Evolutionary conservation across 345 rosid species (phyloP), one percentile per base, ranked within the genome.

Genomic region (Barbarea vulgaris): DNA sequence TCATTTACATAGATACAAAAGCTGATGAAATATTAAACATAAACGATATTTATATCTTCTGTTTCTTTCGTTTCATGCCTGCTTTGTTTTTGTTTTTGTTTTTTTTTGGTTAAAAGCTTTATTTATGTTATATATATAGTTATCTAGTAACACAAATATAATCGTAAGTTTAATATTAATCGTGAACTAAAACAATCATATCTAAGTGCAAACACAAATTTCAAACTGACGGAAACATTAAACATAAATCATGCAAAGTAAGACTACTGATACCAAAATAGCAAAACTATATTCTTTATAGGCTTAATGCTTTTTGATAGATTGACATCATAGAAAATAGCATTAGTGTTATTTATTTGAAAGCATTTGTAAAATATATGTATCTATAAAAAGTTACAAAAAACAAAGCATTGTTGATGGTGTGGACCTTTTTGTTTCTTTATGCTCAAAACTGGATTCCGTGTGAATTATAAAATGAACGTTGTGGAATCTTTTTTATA

Each of bases 401-500:
- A 14, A 17, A 55, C 22, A 57, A 31, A 58, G 18, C 9, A 34
- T 33, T 18, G 27, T 58, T 58, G 64, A 34, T 34, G 27, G 37
- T 66, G 60, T 66, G 60, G 71, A 48, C 50, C 48, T 66, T 66
- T 66, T 44, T 56, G 46, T 73, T 74, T 65, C 17, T 57, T 48
- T 46, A 48, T 50, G 53, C 34, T 75, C 27, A 36, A 67, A 58
- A 27, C 31, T 58, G 61, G 58, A 50, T 41, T 67, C 79, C 46
- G 13, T 36, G 61, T 75, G 6, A 7, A 33, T 31, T 22, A 55
- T 11, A 5, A 31, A 48, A 18, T 55, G 51, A 59, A 44, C 24
- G 22, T 60, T 59, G 59, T 5, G 54, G 68, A 75, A 75, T 75
- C 68, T 48, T 75, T 67, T 67, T 50, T 27, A 48, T 59, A 67